Conservation (phyloP, 176 grass and related monocot species). For the Phoenix roebelenii region DNA sequence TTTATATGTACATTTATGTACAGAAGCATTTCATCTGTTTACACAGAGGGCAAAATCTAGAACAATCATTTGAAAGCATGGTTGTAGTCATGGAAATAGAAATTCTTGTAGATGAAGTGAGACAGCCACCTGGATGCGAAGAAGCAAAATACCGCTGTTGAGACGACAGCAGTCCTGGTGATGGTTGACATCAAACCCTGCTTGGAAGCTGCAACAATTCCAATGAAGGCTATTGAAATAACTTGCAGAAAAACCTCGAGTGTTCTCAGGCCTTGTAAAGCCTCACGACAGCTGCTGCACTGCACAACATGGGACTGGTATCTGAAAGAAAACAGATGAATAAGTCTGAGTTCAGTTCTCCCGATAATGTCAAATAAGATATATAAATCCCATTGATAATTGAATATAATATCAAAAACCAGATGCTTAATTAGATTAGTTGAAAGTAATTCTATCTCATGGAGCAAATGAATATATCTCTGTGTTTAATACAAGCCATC, state of each 20-base stretch:
- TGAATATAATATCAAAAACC: background rate
- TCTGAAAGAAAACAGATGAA: conserved; percentile 31
- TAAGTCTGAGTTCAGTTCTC: background rate
- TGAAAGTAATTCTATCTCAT: too few relatives aligned
- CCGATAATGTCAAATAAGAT: background rate
- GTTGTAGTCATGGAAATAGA: conserved; percentile 86
- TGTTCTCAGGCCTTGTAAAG: conserved; percentile 43
- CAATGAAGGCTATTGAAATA: conserved; percentile 32
- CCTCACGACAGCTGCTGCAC: conserved; percentile 57
- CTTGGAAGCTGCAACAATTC: conserved; percentile 46
- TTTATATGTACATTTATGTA: too few relatives aligned
- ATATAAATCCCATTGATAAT: background rate
- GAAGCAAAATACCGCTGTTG: conserved; percentile 51
- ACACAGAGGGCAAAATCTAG: too few relatives aligned
- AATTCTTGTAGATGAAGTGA: conserved; percentile 66
- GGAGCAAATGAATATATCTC: too few relatives aligned
- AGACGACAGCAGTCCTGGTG: conserved; percentile 23
- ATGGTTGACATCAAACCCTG: conserved; percentile 21
- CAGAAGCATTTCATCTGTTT: too few relatives aligned
- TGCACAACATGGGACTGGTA: conserved; percentile 84
- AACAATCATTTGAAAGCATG: conserved; percentile 62
- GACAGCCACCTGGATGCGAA: conserved; percentile 51
- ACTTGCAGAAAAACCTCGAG: conserved; percentile 54
- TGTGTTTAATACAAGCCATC: too few relatives aligned
- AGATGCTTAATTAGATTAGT: too few relatives aligned